These are phyloP conservation scores for Hydnomerulius pinastri DNA, from an alignment of 768 basidiomycete genomes.

Conservation along the genomic window DNA sequence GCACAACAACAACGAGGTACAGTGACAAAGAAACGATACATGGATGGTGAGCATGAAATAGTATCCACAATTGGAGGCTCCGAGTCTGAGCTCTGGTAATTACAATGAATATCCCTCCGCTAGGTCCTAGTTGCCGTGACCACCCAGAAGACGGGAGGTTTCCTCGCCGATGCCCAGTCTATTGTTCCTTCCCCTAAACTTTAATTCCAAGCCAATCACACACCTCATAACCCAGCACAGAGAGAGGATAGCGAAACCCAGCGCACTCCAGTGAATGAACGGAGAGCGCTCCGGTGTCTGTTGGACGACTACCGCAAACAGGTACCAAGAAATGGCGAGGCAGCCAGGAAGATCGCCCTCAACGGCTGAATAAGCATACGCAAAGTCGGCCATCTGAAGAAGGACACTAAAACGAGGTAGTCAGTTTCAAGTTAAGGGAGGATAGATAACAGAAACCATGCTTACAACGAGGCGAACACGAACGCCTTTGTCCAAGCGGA, in stretches of 20 bases:
- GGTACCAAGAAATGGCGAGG: slow-evolving; percentile 64
- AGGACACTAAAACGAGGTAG: slow-evolving; percentile 41
- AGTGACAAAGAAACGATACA: too few species aligned
- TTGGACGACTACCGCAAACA: slow-evolving; percentile 65
- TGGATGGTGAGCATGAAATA: slow-evolving; percentile 7
- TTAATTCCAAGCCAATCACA: slow-evolving; percentile 40
- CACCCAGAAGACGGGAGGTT: slow-evolving; percentile 35
- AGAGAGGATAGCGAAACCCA: slow-evolving; percentile 64
- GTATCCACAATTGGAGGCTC: slow-evolving; percentile 4
- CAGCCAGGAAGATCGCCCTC: slow-evolving; percentile 72
- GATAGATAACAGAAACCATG: neutral
- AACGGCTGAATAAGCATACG: slow-evolving; percentile 64
- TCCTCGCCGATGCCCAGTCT: slow-evolving; percentile 34
- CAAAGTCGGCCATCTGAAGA: slow-evolving; percentile 58
- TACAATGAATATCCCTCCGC: neutral
- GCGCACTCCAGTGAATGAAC: slow-evolving; percentile 69
- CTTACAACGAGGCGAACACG: slow-evolving; percentile 60
- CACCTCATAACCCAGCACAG: slow-evolving; percentile 64
- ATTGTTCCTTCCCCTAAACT: slow-evolving; percentile 34
- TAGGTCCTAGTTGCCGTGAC: slow-evolving; percentile 14
- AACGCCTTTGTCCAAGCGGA: slow-evolving; percentile 62
- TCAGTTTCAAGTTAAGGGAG: neutral
- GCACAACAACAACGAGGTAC: too few species aligned
- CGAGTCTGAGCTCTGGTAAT: too few species aligned
- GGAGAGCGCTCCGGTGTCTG: slow-evolving; percentile 42